Evolutionary conservation across 2,329 filamentous ascomycete genomes (phyloP).

Genomic region (Torrubiella hemipterigena): DNA sequence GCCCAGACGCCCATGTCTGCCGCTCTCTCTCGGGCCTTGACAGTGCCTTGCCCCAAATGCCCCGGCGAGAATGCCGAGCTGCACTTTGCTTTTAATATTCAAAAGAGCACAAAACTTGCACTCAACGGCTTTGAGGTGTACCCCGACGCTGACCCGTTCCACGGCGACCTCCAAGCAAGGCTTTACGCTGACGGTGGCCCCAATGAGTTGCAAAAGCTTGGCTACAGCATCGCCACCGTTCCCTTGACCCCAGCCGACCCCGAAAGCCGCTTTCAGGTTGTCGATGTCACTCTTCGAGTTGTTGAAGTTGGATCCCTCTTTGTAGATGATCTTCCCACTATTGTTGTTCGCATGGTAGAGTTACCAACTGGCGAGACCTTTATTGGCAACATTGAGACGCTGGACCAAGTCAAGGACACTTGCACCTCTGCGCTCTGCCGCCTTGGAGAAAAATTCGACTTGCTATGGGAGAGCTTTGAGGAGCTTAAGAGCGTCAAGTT

Average conservation of each 20-base stretch:
- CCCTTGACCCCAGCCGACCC: constrained; percentile 34
- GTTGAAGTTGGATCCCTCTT: constrained; percentile 46
- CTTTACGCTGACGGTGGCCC: constrained; percentile 28
- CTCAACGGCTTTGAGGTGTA: constrained; percentile 52
- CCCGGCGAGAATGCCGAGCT: constrained; percentile 32
- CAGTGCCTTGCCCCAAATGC: constrained; percentile 43
- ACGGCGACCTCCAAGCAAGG: constrained; percentile 29
- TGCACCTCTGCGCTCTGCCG: constrained; percentile 41
- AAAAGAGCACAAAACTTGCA: constrained; percentile 34
- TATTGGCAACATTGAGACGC: constrained; percentile 35
- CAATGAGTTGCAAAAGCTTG: constrained; percentile 27
- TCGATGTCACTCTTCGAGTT: constrained; percentile 44
- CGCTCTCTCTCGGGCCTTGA: constrained; percentile 25
- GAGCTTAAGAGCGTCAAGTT: constrained; percentile 13
- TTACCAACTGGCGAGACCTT: constrained; percentile 40
- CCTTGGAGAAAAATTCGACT: constrained; percentile 23
- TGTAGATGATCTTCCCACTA: constrained; percentile 38
- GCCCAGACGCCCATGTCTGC: too few species aligned
- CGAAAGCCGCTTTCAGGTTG: constrained; percentile 36
- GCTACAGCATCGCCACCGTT: constrained; percentile 34
- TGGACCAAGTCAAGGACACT: constrained; percentile 14
- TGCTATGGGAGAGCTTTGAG: constrained; percentile 8
- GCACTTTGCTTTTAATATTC: constrained; percentile 41
- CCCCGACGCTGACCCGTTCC: constrained; percentile 35
- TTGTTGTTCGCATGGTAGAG: constrained; percentile 52